These are phyloP conservation scores for Aureobasidium sp. DNA, from an alignment of 2,329 filamentous ascomycete species.

Conservation along the genomic window DNA sequence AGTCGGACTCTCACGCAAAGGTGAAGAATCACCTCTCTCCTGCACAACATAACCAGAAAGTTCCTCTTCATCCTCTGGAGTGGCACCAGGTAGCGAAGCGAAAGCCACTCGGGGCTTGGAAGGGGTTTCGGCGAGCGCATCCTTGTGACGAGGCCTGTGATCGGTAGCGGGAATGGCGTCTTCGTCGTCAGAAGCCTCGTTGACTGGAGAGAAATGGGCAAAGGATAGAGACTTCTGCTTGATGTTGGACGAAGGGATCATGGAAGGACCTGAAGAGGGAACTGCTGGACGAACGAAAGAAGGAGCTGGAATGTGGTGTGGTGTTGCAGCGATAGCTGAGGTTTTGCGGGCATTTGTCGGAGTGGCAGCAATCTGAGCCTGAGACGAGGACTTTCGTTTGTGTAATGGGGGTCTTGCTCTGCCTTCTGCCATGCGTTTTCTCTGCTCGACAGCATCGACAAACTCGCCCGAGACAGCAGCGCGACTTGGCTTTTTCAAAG, in stretches of 20 bases:
- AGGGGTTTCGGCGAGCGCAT: constrained; percentile 14
- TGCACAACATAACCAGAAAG: constrained; percentile 7
- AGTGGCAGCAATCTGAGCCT: constrained; percentile 34
- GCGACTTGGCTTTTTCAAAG: constrained; percentile 67
- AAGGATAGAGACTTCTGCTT: constrained; percentile 20
- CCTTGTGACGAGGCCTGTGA: constrained; percentile 11
- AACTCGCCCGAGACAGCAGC: constrained; percentile 58
- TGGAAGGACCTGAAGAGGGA: constrained; percentile 21
- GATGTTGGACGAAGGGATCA: constrained; percentile 33
- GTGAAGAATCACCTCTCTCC: constrained; percentile 5
- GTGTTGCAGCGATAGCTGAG: constrained; percentile 23
- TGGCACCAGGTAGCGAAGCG: constrained; percentile 5
- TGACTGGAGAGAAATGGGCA: constrained; percentile 3
- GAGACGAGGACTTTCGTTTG: constrained; percentile 18
- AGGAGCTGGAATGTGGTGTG: constrained; percentile 19
- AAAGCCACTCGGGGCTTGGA: not conserved
- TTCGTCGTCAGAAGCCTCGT: constrained; percentile 13
- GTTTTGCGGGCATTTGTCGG: constrained; percentile 27
- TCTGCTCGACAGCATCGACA: constrained; percentile 58
- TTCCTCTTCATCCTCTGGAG: constrained; percentile 14
- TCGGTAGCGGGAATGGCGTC: constrained; percentile 12
- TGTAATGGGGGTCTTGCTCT: constrained; percentile 17
- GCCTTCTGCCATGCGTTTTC: constrained; percentile 27
- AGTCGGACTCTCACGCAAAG: not conserved
- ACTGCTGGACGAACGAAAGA: constrained; percentile 16